Conservation (phyloP, 495 filamentous ascomycete genomes). For the Lepraria neglecta region DNA sequence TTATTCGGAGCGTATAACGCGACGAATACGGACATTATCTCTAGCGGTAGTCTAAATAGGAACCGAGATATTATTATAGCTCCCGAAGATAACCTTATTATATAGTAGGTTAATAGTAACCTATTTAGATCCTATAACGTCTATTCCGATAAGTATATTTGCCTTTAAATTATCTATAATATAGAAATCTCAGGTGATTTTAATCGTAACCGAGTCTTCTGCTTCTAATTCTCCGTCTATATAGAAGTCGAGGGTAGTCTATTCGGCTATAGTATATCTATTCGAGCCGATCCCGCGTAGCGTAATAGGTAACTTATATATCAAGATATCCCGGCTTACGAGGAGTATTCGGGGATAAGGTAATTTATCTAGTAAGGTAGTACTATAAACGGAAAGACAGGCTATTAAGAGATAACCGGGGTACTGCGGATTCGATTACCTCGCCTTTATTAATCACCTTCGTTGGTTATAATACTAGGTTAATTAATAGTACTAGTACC, state of each 20-base stretch:
- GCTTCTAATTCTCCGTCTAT: background rate
- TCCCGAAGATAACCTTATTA: background rate
- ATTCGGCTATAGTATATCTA: conserved; percentile 1
- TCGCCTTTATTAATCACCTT: no score
- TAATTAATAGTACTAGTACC: background rate
- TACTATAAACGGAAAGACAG: background rate
- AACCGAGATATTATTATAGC: background rate
- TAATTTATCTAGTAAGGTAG: background rate
- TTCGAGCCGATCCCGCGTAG: background rate
- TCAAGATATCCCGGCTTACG: background rate
- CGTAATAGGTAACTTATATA: background rate
- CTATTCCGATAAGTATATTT: background rate
- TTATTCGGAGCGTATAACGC: background rate
- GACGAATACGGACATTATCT: background rate
- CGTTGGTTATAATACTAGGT: background rate
- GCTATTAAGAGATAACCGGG: background rate
- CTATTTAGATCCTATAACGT: background rate
- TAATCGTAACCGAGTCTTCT: background rate
- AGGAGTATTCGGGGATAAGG: background rate
- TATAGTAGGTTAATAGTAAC: background rate
- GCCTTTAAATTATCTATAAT: conserved; percentile 7
- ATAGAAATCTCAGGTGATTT: conserved; percentile 5
- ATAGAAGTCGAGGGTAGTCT: conserved; percentile 6
- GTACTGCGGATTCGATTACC: background rate
- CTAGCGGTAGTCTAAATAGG: background rate